Base-by-base conservation (phyloP, 331 rosid genomes). In the Rosa hybrid region DNA sequence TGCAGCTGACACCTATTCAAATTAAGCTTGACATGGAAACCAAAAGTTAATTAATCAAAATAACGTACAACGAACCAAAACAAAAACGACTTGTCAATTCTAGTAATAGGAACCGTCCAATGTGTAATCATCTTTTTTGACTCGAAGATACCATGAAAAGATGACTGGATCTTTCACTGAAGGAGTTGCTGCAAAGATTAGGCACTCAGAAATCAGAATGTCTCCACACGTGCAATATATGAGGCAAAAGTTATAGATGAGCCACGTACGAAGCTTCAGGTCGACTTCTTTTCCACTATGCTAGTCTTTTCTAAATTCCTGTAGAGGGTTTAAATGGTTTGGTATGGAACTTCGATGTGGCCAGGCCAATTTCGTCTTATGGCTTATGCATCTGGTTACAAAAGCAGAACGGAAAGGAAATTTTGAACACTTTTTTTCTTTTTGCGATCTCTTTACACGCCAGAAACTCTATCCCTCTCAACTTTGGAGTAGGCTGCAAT, bases 141-240 rank as follows among this genome's bases (percentile, higher is more conserved):
- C 82, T 59, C 21, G 51, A 42, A 67, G 80, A 42, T 65, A 68
- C 64, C 64, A 10, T 56, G 50, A 68, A 34, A 46, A 56, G 64
- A 20, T 44, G 51, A 81, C 50, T 75, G 72, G 80, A 81, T 76
- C 84, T 75, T 65, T 67, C 80, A 69, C 72, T 45, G 76, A 56
- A 45, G 72, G 53, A 68, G 53, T 48, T 38, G 68, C 21, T 34
- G 44, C 30, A 74, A 60, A 68, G 71, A 78, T 69, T 51, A 83
- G 79, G 83, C 86, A 78, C 81, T 70, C 41, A 63, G 78, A 81
- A 63, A 78, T 70, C 39, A 69, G 81, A 85, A 74, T 85, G 85
- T 74, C 49, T 68, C 82, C 68, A 51, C 85, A 75, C 77, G 79
- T 75, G 85, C 71, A 42, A 69, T 21, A 59, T 23, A 51, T 38